These are phyloP conservation scores for Casuarina glauca DNA, from an alignment of 306 rosid species.

Conservation along the genomic window DNA sequence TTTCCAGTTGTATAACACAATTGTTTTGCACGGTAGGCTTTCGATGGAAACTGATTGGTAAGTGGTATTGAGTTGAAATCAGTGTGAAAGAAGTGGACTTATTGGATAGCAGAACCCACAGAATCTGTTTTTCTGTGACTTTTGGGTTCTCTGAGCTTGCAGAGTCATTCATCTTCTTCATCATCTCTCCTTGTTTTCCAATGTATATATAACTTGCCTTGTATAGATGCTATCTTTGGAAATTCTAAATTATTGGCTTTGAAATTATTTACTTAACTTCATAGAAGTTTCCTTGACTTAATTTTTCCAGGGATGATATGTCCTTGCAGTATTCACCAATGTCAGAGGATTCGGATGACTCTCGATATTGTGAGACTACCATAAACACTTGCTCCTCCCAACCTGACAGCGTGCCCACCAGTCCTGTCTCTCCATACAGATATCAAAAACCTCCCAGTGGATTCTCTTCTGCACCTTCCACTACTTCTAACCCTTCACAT, in stretches of 20 bases:
- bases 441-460: slow-evolving; percentile 55
- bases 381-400: slow-evolving; percentile 54
- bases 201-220: not conserved
- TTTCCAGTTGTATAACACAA: not conserved
- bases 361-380: slow-evolving; percentile 64
- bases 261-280: not conserved
- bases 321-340: slow-evolving; percentile 81
- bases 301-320: slow-evolving; percentile 75
- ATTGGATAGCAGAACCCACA: not conserved
- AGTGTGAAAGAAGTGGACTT: not conserved
- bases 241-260: not conserved
- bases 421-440: slow-evolving; percentile 88
- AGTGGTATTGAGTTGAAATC: not conserved
- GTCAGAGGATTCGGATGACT: slow-evolving; percentile 97
- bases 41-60: not conserved
- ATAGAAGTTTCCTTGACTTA: not conserved
- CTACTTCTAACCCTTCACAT: slow-evolving; percentile 52
- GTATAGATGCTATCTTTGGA: not conserved
- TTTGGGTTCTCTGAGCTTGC: not conserved
- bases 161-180: not conserved
- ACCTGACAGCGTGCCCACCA: slow-evolving; percentile 72
- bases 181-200: not conserved
- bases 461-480: slow-evolving; percentile 52
- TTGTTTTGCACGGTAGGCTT: not conserved
- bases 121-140: not conserved